Evolutionary conservation across 1,139 yeast genomes (phyloP), one percentile per base, ranked within the genome.

Genomic region (Debaryomyces nepalensis): DNA sequence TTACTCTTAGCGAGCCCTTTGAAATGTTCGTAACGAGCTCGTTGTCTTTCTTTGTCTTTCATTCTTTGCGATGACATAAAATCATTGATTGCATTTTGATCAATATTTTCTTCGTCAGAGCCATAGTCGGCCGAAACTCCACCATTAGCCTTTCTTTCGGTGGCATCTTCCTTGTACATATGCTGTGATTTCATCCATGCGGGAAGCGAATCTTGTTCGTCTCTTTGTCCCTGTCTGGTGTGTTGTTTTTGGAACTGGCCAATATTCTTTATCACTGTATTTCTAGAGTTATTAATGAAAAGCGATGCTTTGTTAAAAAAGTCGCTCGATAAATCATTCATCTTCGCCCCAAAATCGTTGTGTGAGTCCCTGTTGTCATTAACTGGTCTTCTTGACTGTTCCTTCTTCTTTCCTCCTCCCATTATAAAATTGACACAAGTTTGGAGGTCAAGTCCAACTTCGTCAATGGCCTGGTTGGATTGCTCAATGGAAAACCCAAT

Each of bases 141-240:
- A 1, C 75, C 77, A 9, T 64, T 60, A 26, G 51, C 51, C 44
- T 60, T 66, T 30, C 71, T 67, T 40, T 73, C 75, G 1, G 60
- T 37, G 3, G 75, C 75, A 29, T 64, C 66, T n/a, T 56, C 53
- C 44, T 74, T 78, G 57, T 79, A 76, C 53, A 58, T 70, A 35
- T 64, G 73, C 54, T 77, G 83, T 48, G 79, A 75, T 45, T 71
- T 74, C 93, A 88, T 84, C 96, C 96, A 88, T 3, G 85, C 82
- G 0, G 96, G 96, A 46, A 76, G 65, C 11, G 77, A 77, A 7
- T 12, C 6, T 8, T 31, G 32, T 42, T 73, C 73, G 37, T 59
- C 41, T 3, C 48, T 39, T 53, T 47, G 41, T 54, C 57, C 31
- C 58, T 65, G 31, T 61, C 66, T 47, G 19, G 42, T 50, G 10